phyloP scores from a whole-genome alignment of 2,329 filamentous ascomycete genomes.

The Epichloe festucae region DNA sequence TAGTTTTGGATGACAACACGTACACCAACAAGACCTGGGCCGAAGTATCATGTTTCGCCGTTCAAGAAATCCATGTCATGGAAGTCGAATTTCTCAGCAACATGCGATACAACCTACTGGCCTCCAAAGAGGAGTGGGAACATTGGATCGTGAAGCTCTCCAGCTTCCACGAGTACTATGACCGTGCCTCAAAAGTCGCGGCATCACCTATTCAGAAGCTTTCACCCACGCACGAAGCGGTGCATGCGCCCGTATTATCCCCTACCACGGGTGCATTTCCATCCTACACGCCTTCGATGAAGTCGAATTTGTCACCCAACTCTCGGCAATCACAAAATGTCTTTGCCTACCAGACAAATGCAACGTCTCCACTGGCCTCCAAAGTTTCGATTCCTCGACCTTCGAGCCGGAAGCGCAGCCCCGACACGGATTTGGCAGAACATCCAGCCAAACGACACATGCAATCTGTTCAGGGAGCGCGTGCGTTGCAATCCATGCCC shows the following conservation, averaged over 20 bases:
- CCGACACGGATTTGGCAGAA: conserved; percentile 36
- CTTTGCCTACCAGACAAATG: conserved; percentile 25
- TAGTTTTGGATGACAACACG: conserved; percentile 92
- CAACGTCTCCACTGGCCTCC: conserved; percentile 34
- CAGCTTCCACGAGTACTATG: conserved; percentile 73
- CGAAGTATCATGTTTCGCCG: conserved; percentile 87
- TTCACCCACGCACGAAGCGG: conserved; percentile 26
- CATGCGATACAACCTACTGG: conserved; percentile 87
- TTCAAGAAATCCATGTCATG: conserved; percentile 96
- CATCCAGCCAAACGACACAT: conserved; percentile 40
- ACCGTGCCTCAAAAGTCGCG: conserved; percentile 44
- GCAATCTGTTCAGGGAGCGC: conserved; percentile 11
- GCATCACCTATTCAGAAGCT: conserved; percentile 28
- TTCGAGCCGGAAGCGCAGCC: conserved; percentile 35
- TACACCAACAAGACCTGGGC: conserved; percentile 99
- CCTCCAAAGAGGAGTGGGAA: conserved; percentile 75
- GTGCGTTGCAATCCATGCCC: conserved; percentile 6
- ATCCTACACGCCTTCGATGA: conserved; percentile 20
- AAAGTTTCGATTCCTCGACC: conserved; percentile 31
- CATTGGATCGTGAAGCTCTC: conserved; percentile 75
- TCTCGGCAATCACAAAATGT: conserved; percentile 25
- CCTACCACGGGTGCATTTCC: conserved; percentile 28
- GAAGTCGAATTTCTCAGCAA: conserved; percentile 99
- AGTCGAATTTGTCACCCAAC: conserved; percentile 28
- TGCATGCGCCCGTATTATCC: conserved; percentile 35